A percentile compares a stretch with the other conserved stretches of the same genome.
Conservation (phyloP, 2,329 filamentous ascomycete species). For the Botrytis elliptica region DNA sequence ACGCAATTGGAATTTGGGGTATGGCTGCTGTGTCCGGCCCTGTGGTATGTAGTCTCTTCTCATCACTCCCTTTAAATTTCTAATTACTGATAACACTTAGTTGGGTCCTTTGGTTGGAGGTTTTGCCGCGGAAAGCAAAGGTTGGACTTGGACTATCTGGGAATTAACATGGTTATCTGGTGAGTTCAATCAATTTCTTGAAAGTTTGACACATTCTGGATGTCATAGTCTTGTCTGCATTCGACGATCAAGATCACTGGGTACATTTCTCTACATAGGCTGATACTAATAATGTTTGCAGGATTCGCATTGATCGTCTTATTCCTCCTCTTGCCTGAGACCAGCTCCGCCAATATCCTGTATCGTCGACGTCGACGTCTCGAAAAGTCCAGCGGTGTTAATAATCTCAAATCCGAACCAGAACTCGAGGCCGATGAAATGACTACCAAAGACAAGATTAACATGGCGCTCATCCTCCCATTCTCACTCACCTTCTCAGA, state of each 20-base stretch:
- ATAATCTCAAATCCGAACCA: slow-evolving; percentile 56
- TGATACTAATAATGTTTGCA: not conserved
- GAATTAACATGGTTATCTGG: slow-evolving; percentile 61
- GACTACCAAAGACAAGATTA: slow-evolving; percentile 46
- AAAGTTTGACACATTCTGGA: not conserved
- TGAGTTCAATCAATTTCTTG: not conserved
- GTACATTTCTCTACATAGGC: not conserved
- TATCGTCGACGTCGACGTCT: slow-evolving; percentile 58
- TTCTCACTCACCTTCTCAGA: slow-evolving; percentile 58
- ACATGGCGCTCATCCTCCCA: slow-evolving; percentile 59
- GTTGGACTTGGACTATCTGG: slow-evolving; percentile 58
- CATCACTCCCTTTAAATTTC: not conserved
- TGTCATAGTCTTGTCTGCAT: not conserved
- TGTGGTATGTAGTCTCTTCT: slow-evolving; percentile 38
- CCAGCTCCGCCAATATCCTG: slow-evolving; percentile 56
- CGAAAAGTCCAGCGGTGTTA: slow-evolving; percentile 55
- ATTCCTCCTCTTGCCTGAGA: slow-evolving; percentile 64
- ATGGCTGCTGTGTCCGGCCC: slow-evolving; percentile 46
- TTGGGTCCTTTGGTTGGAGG: slow-evolving; percentile 61
- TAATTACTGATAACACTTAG: not conserved
- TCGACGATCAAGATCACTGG: not conserved
- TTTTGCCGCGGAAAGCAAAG: slow-evolving; percentile 54
- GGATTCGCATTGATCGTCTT: slow-evolving; percentile 54
- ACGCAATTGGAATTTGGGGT: slow-evolving; percentile 59
- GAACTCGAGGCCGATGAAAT: slow-evolving; percentile 60